Conservation (phyloP, 2,329 filamentous ascomycete genomes). For the Cladosporium sp. region DNA sequence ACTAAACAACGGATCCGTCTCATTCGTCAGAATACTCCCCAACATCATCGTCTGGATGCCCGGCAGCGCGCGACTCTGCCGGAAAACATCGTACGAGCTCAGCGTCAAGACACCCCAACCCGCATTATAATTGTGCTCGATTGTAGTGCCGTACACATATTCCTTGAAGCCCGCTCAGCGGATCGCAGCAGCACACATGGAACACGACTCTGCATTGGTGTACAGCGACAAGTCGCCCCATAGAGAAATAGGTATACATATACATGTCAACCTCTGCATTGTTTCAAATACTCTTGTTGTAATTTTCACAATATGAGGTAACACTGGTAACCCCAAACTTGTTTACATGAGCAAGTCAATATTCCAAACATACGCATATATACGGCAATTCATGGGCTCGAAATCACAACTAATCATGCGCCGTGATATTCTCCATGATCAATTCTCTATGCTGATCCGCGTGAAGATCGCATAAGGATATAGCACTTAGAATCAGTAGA, state of each 20-base stretch:
- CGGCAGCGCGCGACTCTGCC: constrained; percentile 3
- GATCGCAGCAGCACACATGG: no score
- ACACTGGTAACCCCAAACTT: no score
- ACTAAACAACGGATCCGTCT: constrained; percentile 8
- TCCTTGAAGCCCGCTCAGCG: no score
- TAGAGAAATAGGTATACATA: no score
- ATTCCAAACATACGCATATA: not conserved
- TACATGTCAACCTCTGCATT: no score
- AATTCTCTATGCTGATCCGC: not conserved
- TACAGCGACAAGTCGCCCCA: no score
- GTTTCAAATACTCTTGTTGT: no score
- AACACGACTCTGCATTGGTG: no score
- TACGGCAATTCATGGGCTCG: not conserved
- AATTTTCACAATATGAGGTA: no score
- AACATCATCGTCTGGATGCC: constrained; percentile 3
- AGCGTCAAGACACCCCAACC: constrained; percentile 6
- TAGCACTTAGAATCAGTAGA: not conserved
- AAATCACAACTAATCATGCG: not conserved
- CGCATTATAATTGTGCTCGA: constrained; percentile 9
- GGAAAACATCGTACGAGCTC: constrained; percentile 3
- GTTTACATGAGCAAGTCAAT: not conserved
- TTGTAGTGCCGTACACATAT: no score
- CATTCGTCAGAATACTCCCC: not conserved
- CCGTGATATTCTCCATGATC: not conserved
- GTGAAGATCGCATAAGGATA: not conserved